Conservation (phyloP, 2,329 filamentous ascomycete species). For the Penicillium sp. region DNA sequence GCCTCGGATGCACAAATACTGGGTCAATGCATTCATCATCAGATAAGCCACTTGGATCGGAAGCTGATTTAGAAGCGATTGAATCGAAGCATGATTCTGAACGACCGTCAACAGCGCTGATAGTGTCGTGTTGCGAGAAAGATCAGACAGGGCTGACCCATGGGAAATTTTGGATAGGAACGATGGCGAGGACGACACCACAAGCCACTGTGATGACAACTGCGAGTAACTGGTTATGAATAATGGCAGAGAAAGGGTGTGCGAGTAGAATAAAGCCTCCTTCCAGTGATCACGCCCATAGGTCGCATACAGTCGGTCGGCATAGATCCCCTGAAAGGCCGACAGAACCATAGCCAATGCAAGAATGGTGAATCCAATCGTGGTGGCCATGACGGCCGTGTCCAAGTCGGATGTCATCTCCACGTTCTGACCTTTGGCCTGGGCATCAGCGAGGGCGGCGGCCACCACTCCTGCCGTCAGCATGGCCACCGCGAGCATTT, state of each 20-base stretch:
- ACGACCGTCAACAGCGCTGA: slow-evolving; percentile 8
- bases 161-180: slow-evolving; percentile 26
- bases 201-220: slow-evolving; percentile 37
- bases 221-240: slow-evolving; percentile 41
- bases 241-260: slow-evolving; percentile 50
- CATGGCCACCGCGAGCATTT: slow-evolving; percentile 77
- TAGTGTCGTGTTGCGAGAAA: slow-evolving; percentile 7
- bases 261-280: slow-evolving; percentile 94
- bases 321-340: slow-evolving; percentile 92
- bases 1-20: slow-evolving; percentile 91
- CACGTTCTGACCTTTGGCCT: slow-evolving; percentile 64
- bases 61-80: slow-evolving; percentile 26
- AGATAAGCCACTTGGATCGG: slow-evolving; percentile 42
- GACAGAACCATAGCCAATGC: slow-evolving; percentile 87
- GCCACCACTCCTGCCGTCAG: slow-evolving; percentile 84
- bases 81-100: slow-evolving; percentile 21
- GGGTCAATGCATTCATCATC: slow-evolving; percentile 68
- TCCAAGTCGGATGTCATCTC: slow-evolving; percentile 39
- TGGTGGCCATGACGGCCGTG: slow-evolving; percentile 36
- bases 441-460: slow-evolving; percentile 86
- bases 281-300: slow-evolving; percentile 85
- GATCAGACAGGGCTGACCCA: neutral
- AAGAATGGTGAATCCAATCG: slow-evolving; percentile 74
- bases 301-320: slow-evolving; percentile 80
- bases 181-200: slow-evolving; percentile 35